Evolutionary conservation across 306 rosid genomes (phyloP), one percentile per base, ranked within the genome.

Genomic region (Fragaria nilgerrensis): DNA sequence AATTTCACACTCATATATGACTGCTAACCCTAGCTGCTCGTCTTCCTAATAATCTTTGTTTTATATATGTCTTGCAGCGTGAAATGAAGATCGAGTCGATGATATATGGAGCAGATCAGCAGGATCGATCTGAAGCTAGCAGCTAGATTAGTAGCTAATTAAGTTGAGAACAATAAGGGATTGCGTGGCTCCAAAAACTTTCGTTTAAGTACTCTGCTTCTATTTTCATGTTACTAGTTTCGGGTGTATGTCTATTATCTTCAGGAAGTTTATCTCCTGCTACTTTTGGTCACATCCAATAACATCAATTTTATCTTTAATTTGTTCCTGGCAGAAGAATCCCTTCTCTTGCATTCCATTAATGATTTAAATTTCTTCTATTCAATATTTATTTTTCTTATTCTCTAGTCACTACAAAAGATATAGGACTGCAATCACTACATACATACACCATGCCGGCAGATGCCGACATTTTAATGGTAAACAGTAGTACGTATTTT

Each of bases 11-110:
- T 12, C 39, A 25, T 14, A 14, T 14, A 3, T 27, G 29, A 7
- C 15, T 61, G 39, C 6, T 13, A 58, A 61, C 19, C 36, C 39
- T 61, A 61, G 39, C 39, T 58, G 7, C 16, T 58, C 64, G 64
- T 58, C 34, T 58, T 58, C 5, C 61, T 58, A 22, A 58, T 4
- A 23, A 58, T 23, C 7, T 41, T 22, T 58, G 64, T 27, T n/a
- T 17, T 20, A 2, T 55, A 9, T 61, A 59, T 25, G 34, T 41
- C 23, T 44, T 78, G 50, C 75, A 78, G 81, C 15, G 76, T 78
- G 27, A 43, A 44, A 4, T 78, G 70, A 78, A n/a, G 43, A 73
- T 36, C 34, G 13, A 37, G 61, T 49, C 44, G 62, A 48, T 48
- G 13, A 36, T 8, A 7, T 7, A 8, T 34, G 34, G 48, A 34